Evolutionary conservation across 2,329 filamentous ascomycete species (phyloP), one percentile per base, ranked within the genome.

Genomic region (Cladosporium sphaerospermum): DNA sequence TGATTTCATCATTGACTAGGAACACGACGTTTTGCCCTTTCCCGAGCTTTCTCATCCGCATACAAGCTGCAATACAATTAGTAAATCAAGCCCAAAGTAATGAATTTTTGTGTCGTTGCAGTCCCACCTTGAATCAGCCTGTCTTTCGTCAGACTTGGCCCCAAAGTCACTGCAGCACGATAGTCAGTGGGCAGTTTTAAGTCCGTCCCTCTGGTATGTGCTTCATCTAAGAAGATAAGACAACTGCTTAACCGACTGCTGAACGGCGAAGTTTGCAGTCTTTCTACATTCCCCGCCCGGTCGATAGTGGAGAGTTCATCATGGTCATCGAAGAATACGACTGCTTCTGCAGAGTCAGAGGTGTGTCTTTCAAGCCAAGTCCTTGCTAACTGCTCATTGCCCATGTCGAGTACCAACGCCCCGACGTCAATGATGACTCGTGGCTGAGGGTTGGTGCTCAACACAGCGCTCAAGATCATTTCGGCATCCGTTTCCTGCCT

Each of bases 341-440:
- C 76, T 0, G 76, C 77, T 23, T 80, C 66, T 0, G 63, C 69
- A 0, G 53, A 55, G 1, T 59, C 16, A 3, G 58, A 40, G 3
- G 58, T 40, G 18, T 64, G 50, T n/a, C n/a, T n/a, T 1, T 31
- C n/a, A 0, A 88, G 62, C 83, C 83, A 88, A 1, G 59, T 53
- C 7, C 59, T 57, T 0, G 81, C 79, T 2, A 88, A 72, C 2
- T 76, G 67, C 0, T 67, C 2, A 56, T 88, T 88, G 13, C 69
- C 73, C 0, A 84, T 66, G 31, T 89, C 85, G 0, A 90, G 64
- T 4, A 90, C 78, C 45, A 85, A 80, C 0, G 86, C 85, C 0
- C 86, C 86, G 0, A 86, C 84, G 57, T 90, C 85, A 0, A 90
- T 71, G 1, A 90, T 77, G 0, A 89, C 84, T 0, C 76, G 74